Base-by-base conservation (phyloP, 805 yeast genomes). In the Candida saitoana region DNA sequence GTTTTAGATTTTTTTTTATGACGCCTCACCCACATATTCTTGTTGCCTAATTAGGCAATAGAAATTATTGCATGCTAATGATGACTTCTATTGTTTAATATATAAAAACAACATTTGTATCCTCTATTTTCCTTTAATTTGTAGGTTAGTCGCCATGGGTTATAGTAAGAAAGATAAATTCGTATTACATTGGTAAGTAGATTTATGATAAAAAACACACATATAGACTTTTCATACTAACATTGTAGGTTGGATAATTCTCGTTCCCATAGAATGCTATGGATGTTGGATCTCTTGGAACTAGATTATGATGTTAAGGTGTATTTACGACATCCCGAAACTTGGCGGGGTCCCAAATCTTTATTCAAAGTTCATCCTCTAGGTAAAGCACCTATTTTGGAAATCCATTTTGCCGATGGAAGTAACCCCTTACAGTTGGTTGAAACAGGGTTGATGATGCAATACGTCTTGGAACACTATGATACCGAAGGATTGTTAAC, bases 301-400 rank as follows among this genome's bases (percentile, higher is more conserved):
- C 53, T 82, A 5, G 76, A 75, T 18, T 84, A 80, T 52, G 76
- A 74, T 11, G 59, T 81, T 15, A 73, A 77, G 47, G 54, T 73
- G 2, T 80, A 77, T 57, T 59, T 72, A 43, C 69, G 89, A 38
- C 65, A 75, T 46, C 63, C 68, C 2, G 60, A 63, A 6, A 65
- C 69, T 15, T 68, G 69, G 59, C 61, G 76, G 33, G 69, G 66
- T 1, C 79, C 77, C 5, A 62, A 63, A 2, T 79, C 65, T 29
- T 57, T 82, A 31, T 67, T 67, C 44, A 63, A 73, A 31, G 62
- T 80, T 8, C 84, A 79, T 52, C 83, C 85, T 7, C 59, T 77
- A 17, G 89, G 88, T 0, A 80, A 79, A 52, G 64, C 80, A 1
- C 91, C 91, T 1, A 57, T 82, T 1, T 47, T 84, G 34, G 82